Percentiles rank a stretch among this genome's conserved stretches.
Evolutionary conservation across 495 filamentous ascomycete genomes (phyloP).

Genomic region (Penicillium maclennaniae): DNA sequence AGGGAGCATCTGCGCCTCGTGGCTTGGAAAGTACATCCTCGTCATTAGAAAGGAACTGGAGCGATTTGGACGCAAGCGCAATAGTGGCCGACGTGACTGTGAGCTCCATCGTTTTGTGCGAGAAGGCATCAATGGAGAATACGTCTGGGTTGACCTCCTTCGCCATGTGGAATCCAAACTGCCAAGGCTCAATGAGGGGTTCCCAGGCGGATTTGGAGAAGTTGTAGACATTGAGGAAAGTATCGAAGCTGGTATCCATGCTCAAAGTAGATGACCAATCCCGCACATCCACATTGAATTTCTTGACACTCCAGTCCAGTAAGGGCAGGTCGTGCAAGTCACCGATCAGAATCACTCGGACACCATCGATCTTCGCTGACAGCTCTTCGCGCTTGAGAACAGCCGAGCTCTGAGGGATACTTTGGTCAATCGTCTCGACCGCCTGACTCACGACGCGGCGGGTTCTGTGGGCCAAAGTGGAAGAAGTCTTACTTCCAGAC

Average conservation of each 20-base stretch:
- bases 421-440: constrained; percentile 22
- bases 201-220: constrained; percentile 99
- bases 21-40: constrained; percentile 95
- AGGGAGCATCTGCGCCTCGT: constrained; percentile 85
- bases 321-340: constrained; percentile 93
- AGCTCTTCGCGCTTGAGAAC: constrained; percentile 78
- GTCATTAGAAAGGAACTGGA: constrained; percentile 81
- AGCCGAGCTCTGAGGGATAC: constrained; percentile 41
- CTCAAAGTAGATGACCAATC: constrained; percentile 89
- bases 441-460: constrained; percentile 37
- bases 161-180: constrained; percentile 84
- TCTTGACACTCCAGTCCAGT: constrained; percentile 89
- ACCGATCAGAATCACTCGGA: constrained; percentile 89
- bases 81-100: constrained; percentile 93
- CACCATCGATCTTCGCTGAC: constrained; percentile 76
- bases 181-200: constrained; percentile 93
- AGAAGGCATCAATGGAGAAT: constrained; percentile 79
- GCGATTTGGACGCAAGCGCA: constrained; percentile 85
- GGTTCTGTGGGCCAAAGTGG: constrained; percentile 51
- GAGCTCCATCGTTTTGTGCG: constrained; percentile 83
- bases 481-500: constrained; percentile 60
- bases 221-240: constrained; percentile 95
- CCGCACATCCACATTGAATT: constrained; percentile 74
- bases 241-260: constrained; percentile 84
- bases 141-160: constrained; percentile 71